A percentile compares a stretch with the other conserved stretches of the same genome.
Conservation (phyloP, 192 early-diverging fungal genomes). For the Backusella westeae region DNA sequence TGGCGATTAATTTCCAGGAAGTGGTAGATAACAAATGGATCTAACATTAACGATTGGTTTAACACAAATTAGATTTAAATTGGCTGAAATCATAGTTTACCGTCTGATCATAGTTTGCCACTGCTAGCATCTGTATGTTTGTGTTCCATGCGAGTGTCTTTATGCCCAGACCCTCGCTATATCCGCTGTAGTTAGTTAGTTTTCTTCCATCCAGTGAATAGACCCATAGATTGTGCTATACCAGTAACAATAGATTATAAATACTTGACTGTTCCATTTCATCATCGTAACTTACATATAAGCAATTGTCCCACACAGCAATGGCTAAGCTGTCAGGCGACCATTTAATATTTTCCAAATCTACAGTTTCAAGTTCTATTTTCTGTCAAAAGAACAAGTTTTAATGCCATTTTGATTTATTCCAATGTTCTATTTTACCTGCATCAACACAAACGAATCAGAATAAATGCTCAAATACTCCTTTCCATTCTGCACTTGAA, state of each 20-base stretch:
- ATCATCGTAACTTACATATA: slow-evolving; percentile 50
- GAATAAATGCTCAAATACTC: slow-evolving; percentile 66
- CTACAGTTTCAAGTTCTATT: slow-evolving; percentile 66
- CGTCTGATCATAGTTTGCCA: slow-evolving; percentile 87
- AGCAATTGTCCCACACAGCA: slow-evolving; percentile 68
- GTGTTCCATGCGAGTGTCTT: slow-evolving; percentile 76
- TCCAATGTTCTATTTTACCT: slow-evolving; percentile 41
- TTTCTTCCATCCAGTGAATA: slow-evolving; percentile 68
- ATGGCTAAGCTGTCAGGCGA: slow-evolving; percentile 84
- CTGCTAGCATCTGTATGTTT: slow-evolving; percentile 68
- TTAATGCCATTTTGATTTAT: neutral
- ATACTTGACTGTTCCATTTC: neutral
- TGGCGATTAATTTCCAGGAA: slow-evolving; percentile 65
- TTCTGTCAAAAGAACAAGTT: slow-evolving; percentile 39
- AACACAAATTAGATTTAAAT: neutral
- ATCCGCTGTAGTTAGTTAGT: slow-evolving; percentile 42
- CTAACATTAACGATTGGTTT: slow-evolving; percentile 2
- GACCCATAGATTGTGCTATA: slow-evolving; percentile 67
- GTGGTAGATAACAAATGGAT: slow-evolving; percentile 68
- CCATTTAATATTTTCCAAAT: slow-evolving; percentile 76
- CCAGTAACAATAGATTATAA: neutral
- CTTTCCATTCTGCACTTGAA: slow-evolving; percentile 58
- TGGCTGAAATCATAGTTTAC: slow-evolving; percentile 34
- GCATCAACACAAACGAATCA: slow-evolving; percentile 61
- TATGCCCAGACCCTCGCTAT: slow-evolving; percentile 72